Conservation (phyloP, 202 grass and related monocot genomes). For the Hordeum pubiflorum region DNA sequence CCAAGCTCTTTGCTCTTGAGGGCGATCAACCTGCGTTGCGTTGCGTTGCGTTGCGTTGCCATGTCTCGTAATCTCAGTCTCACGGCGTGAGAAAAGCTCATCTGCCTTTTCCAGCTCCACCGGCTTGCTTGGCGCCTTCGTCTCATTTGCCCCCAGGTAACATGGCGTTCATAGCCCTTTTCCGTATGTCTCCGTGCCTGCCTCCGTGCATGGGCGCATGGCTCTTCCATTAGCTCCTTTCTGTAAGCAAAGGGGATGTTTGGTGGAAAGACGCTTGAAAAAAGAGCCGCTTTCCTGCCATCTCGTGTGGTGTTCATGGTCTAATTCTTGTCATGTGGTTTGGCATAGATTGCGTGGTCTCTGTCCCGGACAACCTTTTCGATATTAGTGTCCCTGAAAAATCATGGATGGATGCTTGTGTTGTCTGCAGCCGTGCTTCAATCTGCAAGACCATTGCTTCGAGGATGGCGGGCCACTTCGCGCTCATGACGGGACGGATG, state of each 20-base stretch:
- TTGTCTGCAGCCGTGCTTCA: not conserved
- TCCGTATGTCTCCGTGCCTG: not conserved
- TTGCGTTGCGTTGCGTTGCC: not conserved
- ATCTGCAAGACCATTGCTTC: not conserved
- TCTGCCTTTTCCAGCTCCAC: slow-evolving; percentile 1
- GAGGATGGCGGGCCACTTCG: slow-evolving; percentile 77
- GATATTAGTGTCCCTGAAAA: not conserved
- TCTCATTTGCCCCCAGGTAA: slow-evolving; percentile 7
- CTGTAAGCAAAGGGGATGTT: not conserved
- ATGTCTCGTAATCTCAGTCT: not conserved
- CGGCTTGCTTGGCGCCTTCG: not conserved
- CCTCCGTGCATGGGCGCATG: not conserved
- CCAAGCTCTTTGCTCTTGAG: slow-evolving; percentile 16
- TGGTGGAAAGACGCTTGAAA: slow-evolving; percentile 1
- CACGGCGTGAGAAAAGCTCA: slow-evolving; percentile 16
- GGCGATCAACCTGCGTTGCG: not conserved
- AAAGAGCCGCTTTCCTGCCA: not conserved
- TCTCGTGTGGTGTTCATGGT: slow-evolving; percentile 9
- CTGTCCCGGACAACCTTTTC: not conserved
- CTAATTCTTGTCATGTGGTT: not conserved
- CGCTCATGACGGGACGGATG: slow-evolving; percentile 58
- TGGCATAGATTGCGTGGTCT: not conserved
- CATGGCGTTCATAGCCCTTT: slow-evolving; percentile 5
- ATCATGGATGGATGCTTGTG: not conserved
- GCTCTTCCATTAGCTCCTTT: not conserved